Percentiles rank a stretch among this genome's conserved stretches.
These are phyloP conservation scores for Chytriomyces sp. DNA, from an alignment of 192 early-diverging fungal species.

Conservation along the genomic window DNA sequence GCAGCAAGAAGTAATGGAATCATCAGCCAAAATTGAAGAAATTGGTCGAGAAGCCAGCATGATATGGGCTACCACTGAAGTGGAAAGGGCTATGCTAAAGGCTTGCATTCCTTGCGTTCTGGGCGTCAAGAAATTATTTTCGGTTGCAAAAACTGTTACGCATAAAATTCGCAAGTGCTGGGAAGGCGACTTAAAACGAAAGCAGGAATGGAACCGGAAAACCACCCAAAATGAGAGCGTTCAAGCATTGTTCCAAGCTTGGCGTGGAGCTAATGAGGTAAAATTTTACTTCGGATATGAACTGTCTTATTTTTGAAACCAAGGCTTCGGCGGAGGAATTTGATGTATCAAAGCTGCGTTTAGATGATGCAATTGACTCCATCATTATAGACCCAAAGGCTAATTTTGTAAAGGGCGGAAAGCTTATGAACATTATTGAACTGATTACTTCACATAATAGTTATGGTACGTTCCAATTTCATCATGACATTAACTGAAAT, in stretches of 20 bases:
- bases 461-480: conserved; percentile 30
- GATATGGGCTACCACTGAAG: conserved; percentile 45
- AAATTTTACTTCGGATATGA: neutral
- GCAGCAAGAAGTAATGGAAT: conserved; percentile 35
- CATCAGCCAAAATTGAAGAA: conserved; percentile 39
- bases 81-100: conserved; percentile 48
- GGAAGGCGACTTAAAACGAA: conserved; percentile 41
- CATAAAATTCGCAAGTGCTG: conserved; percentile 32
- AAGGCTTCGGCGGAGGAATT: neutral
- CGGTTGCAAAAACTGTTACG: conserved; percentile 40
- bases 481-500: neutral
- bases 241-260: conserved; percentile 51
- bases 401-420: conserved; percentile 42
- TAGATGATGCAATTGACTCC: conserved; percentile 42
- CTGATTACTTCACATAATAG: conserved; percentile 42
- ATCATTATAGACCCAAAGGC: conserved; percentile 37
- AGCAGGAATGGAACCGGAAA: conserved; percentile 43
- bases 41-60: conserved; percentile 48
- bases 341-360: conserved; percentile 6
- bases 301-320: neutral
- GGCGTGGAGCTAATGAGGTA: conserved; percentile 17
- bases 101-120: conserved; percentile 50
- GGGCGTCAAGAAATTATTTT: conserved; percentile 53
- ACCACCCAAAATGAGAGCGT: conserved; percentile 50
- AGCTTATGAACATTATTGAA: conserved; percentile 47